These are phyloP conservation scores for Rosa rugosa DNA, from an alignment of 306 rosid species.

Conservation along the genomic window DNA sequence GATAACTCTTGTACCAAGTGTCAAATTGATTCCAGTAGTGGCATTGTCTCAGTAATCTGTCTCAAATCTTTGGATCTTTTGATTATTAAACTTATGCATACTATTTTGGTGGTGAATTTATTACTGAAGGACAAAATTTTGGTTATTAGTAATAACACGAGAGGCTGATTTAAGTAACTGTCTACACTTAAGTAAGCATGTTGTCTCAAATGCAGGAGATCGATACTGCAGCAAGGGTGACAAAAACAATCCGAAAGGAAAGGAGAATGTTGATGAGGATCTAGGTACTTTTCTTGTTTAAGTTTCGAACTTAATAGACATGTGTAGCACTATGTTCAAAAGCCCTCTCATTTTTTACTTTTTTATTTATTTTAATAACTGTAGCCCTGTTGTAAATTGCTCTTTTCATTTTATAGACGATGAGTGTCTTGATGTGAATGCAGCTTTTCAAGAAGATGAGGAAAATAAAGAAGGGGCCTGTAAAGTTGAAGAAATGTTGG, in stretches of 20 bases:
- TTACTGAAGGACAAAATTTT: background rate
- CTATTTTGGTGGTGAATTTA: background rate
- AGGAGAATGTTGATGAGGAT: background rate
- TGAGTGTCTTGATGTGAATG: background rate
- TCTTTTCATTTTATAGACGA: background rate
- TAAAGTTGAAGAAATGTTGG: background rate
- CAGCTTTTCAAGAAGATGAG: background rate
- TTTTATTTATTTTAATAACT: background rate
- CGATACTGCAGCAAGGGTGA: background rate
- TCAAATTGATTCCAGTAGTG: constrained; percentile 7
- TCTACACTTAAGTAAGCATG: background rate
- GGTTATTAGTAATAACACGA: background rate
- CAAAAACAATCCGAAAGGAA: background rate
- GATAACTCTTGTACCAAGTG: background rate
- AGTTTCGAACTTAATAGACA: background rate
- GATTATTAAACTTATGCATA: background rate
- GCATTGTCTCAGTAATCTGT: background rate
- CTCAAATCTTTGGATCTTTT: background rate
- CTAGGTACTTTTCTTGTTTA: background rate
- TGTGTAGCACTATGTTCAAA: background rate
- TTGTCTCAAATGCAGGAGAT: constrained; percentile 9
- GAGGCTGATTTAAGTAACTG: background rate
- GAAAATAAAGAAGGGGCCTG: background rate
- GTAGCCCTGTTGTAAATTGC: background rate
- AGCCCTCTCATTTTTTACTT: background rate